Conservation (phyloP, 192 early-diverging fungal genomes). For the Backusella morwellensis region DNA sequence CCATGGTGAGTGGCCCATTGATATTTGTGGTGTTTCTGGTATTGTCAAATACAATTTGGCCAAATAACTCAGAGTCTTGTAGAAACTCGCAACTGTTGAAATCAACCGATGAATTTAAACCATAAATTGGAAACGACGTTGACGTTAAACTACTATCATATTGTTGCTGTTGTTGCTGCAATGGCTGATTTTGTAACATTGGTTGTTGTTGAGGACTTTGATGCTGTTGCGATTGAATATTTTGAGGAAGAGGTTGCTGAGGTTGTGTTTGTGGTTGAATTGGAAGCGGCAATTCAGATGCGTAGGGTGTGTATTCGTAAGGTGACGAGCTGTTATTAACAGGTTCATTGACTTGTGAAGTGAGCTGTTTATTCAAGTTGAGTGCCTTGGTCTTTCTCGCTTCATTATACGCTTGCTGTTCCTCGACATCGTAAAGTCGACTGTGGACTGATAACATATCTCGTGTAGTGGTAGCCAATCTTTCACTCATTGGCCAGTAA, state of each 20-base stretch:
- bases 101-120: not conserved
- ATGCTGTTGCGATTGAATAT: not conserved
- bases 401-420: not conserved
- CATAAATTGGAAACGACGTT: not conserved
- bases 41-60: constrained; percentile 29
- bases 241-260: not conserved
- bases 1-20: not conserved
- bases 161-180: not conserved
- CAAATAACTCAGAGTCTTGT: constrained; percentile 24
- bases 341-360: not conserved
- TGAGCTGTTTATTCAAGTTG: not conserved
- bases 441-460: constrained; percentile 23
- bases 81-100: constrained; percentile 32
- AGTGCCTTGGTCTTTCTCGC: not conserved
- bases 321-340: not conserved
- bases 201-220: not conserved
- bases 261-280: not conserved
- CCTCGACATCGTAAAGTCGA: constrained; percentile 19
- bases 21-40: not conserved
- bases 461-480: constrained; percentile 22
- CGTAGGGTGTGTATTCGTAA: not conserved
- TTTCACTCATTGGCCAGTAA: constrained; percentile 31
- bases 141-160: not conserved
- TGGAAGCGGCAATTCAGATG: not conserved
- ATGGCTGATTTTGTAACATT: not conserved